Base-by-base conservation (phyloP, 2,329 filamentous ascomycete genomes). In the Colletotrichum eremochloae region DNA sequence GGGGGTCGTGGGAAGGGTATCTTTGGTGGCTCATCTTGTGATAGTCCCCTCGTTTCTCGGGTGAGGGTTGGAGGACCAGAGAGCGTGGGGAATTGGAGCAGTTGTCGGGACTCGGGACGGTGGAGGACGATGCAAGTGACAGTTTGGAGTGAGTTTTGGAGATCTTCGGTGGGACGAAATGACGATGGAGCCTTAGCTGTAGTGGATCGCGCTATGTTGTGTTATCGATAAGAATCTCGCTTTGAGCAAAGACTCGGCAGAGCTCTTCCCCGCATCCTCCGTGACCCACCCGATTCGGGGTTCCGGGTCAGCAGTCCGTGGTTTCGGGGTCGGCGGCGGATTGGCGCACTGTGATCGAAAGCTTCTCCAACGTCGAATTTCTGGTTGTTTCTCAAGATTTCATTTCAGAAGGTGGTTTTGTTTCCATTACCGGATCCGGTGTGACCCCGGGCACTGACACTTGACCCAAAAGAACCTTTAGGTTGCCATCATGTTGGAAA, bases 1-100 rank as follows among this genome's bases (percentile, higher is more conserved):
- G 81, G 3, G 85, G 83, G 72, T 90, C 88, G 69, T 88, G 85
- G 18, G 88, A 88, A 9, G 87, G 84, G 76, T 88, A 89, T 75
- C 87, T 81, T 79, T 90, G 88, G 76, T 90, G 88, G 80, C 86
- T 89, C 88, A 90, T 90, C 53, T 75, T 75, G 75, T 31, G 14
- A 7, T 20, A 8, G 7, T 62, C 8, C 38, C 1, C 60, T 18
- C n/a, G 60, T 52, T 33, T 63, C n/a, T 3, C n/a, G n/a, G 33
- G n/a, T 20, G 3, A n/a, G n/a, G n/a, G 20, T 4, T n/a, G 5
- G 44, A 50, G 14, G 14, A 14, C 7, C n/a, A 15, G 33, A 20
- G 9, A 18, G 14, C 20, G 15, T 60, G 60, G 6, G 15, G 44
- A 24, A 20, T 55, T 31, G 9, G 15, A 24, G 29, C 46, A 31